Conservation (phyloP, 1,284 basidiomycete species). For the Marasmius fiardii region DNA sequence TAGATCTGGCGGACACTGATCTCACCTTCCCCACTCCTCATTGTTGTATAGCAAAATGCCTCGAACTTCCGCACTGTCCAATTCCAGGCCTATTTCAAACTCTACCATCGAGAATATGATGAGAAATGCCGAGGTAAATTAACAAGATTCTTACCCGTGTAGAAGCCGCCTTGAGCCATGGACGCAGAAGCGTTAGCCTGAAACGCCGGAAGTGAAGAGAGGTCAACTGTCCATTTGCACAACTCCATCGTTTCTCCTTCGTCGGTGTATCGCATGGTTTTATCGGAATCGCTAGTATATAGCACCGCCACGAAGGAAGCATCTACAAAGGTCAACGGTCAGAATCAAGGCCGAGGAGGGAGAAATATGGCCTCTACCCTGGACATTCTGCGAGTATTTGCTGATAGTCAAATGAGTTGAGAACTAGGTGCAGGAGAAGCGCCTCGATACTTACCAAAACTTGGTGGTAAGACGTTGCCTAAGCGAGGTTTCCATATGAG, state of each 20-base stretch:
- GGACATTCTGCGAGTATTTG: slow-evolving; percentile 67
- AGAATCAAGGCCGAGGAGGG: slow-evolving; percentile 3
- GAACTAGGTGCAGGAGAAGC: slow-evolving; percentile 10
- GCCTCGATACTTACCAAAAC: slow-evolving; percentile 56
- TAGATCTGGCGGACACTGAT: slow-evolving; percentile 29
- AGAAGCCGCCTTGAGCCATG: slow-evolving; percentile 58
- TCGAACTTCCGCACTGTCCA: slow-evolving; percentile 80
- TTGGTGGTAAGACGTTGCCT: slow-evolving; percentile 76
- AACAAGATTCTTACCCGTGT: slow-evolving; percentile 54
- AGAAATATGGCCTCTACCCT: slow-evolving; percentile 40
- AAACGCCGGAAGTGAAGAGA: slow-evolving; percentile 73
- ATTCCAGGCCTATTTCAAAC: slow-evolving; percentile 76
- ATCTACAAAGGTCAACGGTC: slow-evolving; percentile 37
- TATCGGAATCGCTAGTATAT: slow-evolving; percentile 71
- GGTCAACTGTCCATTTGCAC: slow-evolving; percentile 84
- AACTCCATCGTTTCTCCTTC: slow-evolving; percentile 74
- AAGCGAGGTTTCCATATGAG: slow-evolving; percentile 10
- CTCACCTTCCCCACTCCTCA: slow-evolving; percentile 69
- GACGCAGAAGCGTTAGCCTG: slow-evolving; percentile 60
- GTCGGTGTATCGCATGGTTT: slow-evolving; percentile 76
- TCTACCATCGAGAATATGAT: slow-evolving; percentile 36
- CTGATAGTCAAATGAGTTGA: slow-evolving; percentile 35
- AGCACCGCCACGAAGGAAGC: slow-evolving; percentile 73
- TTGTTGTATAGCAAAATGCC: slow-evolving; percentile 70
- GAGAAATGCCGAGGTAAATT: not conserved